phyloP scores from a whole-genome alignment of 352 stramenopile genomes.

The Achlya hypogyna region DNA sequence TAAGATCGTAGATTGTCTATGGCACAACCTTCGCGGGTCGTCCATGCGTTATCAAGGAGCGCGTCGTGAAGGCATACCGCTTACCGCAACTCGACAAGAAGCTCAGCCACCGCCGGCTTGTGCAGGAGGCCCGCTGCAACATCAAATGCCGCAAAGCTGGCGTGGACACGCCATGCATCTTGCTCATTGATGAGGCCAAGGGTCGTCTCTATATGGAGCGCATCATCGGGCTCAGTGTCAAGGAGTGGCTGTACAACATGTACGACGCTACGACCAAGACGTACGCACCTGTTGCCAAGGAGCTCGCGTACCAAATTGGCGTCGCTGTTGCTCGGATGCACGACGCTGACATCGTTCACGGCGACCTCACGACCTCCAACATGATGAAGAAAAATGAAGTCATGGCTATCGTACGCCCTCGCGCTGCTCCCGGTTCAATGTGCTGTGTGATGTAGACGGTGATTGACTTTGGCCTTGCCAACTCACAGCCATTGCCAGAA shows the following conservation, averaged over 20 bases:
- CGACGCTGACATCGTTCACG: constrained; percentile 87
- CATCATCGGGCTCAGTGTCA: constrained; percentile 55
- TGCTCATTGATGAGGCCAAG: constrained; percentile 69
- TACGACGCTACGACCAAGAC: constrained; percentile 27
- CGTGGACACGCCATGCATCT: constrained; percentile 62
- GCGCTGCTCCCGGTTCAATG: not conserved
- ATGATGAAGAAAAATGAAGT: constrained; percentile 49
- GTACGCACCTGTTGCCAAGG: constrained; percentile 42
- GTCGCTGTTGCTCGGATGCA: constrained; percentile 88
- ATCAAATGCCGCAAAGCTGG: constrained; percentile 69
- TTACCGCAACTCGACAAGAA: constrained; percentile 71
- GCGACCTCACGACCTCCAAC: constrained; percentile 91
- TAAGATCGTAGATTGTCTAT: constrained; percentile 80
- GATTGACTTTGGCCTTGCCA: constrained; percentile 81
- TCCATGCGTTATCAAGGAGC: constrained; percentile 72
- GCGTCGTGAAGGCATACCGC: constrained; percentile 73
- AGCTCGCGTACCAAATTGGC: constrained; percentile 78
- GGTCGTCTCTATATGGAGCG: constrained; percentile 64
- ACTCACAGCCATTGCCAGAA: constrained; percentile 74
- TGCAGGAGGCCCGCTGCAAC: constrained; percentile 75
- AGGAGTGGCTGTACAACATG: constrained; percentile 49
- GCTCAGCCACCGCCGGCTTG: constrained; percentile 61
- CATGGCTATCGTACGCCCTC: constrained; percentile 12
- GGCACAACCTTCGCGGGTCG: constrained; percentile 55
- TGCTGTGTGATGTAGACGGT: constrained; percentile 39